A percentile compares a stretch with the other conserved stretches of the same genome.
Evolutionary conservation across 75 land plant genomes (phyloP).

Genomic region (Cunninghamia lanceolata): DNA sequence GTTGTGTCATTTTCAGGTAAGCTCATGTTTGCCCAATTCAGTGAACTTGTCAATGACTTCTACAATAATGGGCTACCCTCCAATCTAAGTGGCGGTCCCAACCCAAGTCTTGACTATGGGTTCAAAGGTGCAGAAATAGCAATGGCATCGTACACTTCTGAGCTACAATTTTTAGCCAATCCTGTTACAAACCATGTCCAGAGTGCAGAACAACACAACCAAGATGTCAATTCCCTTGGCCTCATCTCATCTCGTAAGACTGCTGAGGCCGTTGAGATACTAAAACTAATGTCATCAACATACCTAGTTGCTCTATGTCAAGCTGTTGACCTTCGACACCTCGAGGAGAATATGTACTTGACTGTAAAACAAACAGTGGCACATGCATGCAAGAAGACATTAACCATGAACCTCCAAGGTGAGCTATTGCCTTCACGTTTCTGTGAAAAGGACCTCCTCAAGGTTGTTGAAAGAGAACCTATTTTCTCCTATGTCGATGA

Average conservation of each 20-base stretch:
- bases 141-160: conserved; percentile 41
- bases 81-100: conserved; percentile 37
- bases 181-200: conserved; percentile 44
- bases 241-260: conserved; percentile 49
- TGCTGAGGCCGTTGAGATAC: conserved; percentile 45
- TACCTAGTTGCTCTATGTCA: conserved; percentile 52
- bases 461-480: conserved; percentile 55
- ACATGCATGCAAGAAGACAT: conserved; percentile 21
- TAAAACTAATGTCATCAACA: conserved; percentile 40
- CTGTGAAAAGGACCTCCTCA: conserved; percentile 80
- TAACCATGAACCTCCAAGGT: conserved; percentile 44
- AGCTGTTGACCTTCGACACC: conserved; percentile 74
- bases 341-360: conserved; percentile 69
- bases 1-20: background rate
- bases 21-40: conserved; percentile 24
- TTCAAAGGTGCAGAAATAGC: conserved; percentile 43
- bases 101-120: conserved; percentile 55
- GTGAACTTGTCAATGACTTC: conserved; percentile 31
- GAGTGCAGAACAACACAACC: conserved; percentile 42
- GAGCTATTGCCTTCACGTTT: conserved; percentile 69
- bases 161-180: conserved; percentile 38
- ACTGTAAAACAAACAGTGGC: conserved; percentile 35
- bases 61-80: conserved; percentile 55
- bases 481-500: conserved; percentile 74
- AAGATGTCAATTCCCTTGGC: conserved; percentile 31